These are phyloP conservation scores for Solanum tacnaense DNA, from an alignment of 257 asterid genomes.

Conservation along the genomic window DNA sequence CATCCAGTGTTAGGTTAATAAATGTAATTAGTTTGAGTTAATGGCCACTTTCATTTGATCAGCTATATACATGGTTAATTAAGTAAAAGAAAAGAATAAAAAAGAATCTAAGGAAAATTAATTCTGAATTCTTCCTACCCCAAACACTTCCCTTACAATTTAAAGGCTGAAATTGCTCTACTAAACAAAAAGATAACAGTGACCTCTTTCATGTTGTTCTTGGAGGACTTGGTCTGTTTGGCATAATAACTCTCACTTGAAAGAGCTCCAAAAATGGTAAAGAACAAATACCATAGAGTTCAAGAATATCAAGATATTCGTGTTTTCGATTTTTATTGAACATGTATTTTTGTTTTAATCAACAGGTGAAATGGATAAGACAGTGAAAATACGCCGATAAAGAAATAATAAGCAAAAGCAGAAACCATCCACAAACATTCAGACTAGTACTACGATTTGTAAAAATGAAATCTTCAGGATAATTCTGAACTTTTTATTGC, in stretches of 20 bases:
- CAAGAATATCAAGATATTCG: not conserved
- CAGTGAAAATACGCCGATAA: not conserved
- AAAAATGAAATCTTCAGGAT: not conserved
- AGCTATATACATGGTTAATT: no score
- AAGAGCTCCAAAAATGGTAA: slow-evolving; percentile 81
- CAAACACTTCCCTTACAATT: not conserved
- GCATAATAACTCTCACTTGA: slow-evolving; percentile 72
- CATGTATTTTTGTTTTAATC: not conserved
- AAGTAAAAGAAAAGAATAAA: no score
- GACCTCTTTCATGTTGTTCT: slow-evolving; percentile 76
- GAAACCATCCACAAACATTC: not conserved
- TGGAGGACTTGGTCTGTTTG: slow-evolving; percentile 91
- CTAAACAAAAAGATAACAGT: not conserved
- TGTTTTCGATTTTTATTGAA: not conserved
- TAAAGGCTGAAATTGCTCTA: not conserved
- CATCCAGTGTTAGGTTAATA: not conserved
- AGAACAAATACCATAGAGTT: not conserved
- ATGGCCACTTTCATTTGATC: not conserved
- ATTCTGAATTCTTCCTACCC: not conserved
- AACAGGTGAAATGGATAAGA: slow-evolving; percentile 90
- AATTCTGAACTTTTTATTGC: no score
- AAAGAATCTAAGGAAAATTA: no score
- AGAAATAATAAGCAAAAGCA: not conserved
- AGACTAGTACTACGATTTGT: not conserved
- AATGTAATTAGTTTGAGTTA: not conserved